phyloP scores from a whole-genome alignment of 768 basidiomycete species.

The Lepiota subincarnata region DNA sequence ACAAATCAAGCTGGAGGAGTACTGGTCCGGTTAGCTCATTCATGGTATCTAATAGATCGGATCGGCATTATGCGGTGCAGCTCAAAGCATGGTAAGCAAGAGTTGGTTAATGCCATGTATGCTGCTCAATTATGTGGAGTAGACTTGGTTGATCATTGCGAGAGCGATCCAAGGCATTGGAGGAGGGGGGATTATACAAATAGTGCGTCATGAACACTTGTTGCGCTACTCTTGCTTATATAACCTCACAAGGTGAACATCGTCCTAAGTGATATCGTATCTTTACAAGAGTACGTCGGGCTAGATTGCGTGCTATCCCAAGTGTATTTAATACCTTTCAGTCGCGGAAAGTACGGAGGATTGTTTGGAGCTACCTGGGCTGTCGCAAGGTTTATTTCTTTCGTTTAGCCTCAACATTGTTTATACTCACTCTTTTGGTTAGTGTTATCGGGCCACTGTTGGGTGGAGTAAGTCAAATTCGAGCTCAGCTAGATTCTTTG shows the following conservation, averaged over 20 bases:
- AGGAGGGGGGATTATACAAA: constrained; percentile 74
- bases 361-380: constrained; percentile 81
- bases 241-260: constrained; percentile 48
- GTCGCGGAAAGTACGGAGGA: constrained; percentile 77
- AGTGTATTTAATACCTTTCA: constrained; percentile 20
- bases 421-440: constrained; percentile 17
- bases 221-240: neutral
- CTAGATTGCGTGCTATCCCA: neutral
- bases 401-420: neutral
- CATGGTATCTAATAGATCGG: constrained; percentile 46
- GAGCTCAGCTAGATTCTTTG: neutral
- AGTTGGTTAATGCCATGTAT: neutral
- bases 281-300: constrained; percentile 57
- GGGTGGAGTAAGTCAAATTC: constrained; percentile 58
- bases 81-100: constrained; percentile 56
- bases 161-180: constrained; percentile 84
- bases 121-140: neutral
- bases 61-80: constrained; percentile 78
- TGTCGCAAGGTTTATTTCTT: constrained; percentile 36
- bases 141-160: constrained; percentile 69
- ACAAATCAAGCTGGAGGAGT: too few relatives aligned
- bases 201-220: constrained; percentile 33
- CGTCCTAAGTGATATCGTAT: constrained; percentile 79
- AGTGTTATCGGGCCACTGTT: constrained; percentile 73
- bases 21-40: neutral